phyloP scores from a whole-genome alignment of 2,329 filamentous ascomycete species.

The Chrysoporthe cubensis region DNA sequence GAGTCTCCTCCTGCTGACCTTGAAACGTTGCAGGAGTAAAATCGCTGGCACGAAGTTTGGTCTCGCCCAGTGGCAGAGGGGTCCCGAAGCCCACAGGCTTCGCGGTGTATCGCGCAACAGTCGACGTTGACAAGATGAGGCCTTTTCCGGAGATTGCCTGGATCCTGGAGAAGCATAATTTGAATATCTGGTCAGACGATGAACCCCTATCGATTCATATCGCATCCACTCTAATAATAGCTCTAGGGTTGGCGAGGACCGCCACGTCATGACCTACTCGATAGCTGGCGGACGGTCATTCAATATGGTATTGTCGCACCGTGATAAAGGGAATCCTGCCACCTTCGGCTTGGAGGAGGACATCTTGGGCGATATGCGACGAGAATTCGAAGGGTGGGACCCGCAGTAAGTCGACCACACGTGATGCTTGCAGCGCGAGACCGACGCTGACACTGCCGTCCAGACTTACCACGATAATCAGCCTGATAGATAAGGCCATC shows the following conservation, averaged over 20 bases:
- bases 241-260: constrained; percentile 44
- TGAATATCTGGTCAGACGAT: constrained; percentile 44
- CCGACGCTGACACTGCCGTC: not conserved
- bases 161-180: constrained; percentile 43
- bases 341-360: constrained; percentile 36
- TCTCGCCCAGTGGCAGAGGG: constrained; percentile 26
- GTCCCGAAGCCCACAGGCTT: constrained; percentile 40
- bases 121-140: constrained; percentile 43
- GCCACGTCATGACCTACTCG: constrained; percentile 51
- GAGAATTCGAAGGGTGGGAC: constrained; percentile 41
- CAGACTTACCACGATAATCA: constrained; percentile 42
- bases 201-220: not conserved
- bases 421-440: not conserved
- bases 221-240: not conserved
- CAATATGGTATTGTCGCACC: constrained; percentile 51
- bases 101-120: constrained; percentile 46
- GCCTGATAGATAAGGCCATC: constrained; percentile 38
- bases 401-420: constrained; percentile 32
- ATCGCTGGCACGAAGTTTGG: constrained; percentile 35
- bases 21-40: constrained; percentile 34
- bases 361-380: constrained; percentile 39
- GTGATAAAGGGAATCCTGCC: constrained; percentile 40
- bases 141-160: constrained; percentile 41
- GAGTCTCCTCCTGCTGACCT: not conserved
- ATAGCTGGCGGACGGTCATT: constrained; percentile 48